Evolutionary conservation across 2,329 filamentous ascomycete species (phyloP).

Genomic region (Phialocephala sp.): DNA sequence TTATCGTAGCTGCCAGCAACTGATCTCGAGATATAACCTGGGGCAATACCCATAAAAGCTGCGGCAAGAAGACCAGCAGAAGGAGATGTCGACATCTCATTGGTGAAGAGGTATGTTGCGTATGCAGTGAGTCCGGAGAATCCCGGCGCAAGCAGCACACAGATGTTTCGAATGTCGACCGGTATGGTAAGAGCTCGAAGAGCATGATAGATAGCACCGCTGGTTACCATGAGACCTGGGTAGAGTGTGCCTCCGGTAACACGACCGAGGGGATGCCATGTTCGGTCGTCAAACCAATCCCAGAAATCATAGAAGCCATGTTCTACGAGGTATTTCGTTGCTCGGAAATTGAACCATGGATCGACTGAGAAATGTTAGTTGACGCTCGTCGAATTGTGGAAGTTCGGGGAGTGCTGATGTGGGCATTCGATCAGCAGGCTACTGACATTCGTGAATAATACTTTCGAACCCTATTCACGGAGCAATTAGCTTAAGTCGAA

Average conservation of each 20-base stretch:
- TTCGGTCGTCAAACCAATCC: conserved; percentile 99
- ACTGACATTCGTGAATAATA: conserved; percentile 99
- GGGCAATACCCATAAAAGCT: conserved; percentile 95
- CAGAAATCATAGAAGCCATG: conserved; percentile 99
- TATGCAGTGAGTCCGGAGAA: conserved; percentile 95
- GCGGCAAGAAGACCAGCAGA: conserved; percentile 95
- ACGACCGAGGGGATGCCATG: conserved; percentile 98
- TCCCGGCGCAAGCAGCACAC: conserved; percentile 90
- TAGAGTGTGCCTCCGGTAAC: conserved; percentile 99
- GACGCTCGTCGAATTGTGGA: conserved; percentile 19
- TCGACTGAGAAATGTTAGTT: conserved; percentile 70
- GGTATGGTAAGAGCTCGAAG: conserved; percentile 88
- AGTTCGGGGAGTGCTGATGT: conserved; percentile 33
- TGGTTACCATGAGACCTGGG: conserved; percentile 98
- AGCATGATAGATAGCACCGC: conserved; percentile 92
- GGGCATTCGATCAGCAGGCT: conserved; percentile 28
- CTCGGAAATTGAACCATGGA: conserved; percentile 99
- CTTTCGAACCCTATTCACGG: conserved; percentile 82
- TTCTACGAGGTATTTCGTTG: conserved; percentile 95
- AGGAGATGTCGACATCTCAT: conserved; percentile 94
- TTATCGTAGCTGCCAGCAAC: conserved; percentile 99
- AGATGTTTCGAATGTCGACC: conserved; percentile 98
- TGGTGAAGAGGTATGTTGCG: conserved; percentile 92
- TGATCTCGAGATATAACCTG: conserved; percentile 96
- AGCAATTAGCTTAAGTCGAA: conserved; percentile 33